phyloP scores from a whole-genome alignment of 169 alveolate genomes.

The Sarcocystis neurona region DNA sequence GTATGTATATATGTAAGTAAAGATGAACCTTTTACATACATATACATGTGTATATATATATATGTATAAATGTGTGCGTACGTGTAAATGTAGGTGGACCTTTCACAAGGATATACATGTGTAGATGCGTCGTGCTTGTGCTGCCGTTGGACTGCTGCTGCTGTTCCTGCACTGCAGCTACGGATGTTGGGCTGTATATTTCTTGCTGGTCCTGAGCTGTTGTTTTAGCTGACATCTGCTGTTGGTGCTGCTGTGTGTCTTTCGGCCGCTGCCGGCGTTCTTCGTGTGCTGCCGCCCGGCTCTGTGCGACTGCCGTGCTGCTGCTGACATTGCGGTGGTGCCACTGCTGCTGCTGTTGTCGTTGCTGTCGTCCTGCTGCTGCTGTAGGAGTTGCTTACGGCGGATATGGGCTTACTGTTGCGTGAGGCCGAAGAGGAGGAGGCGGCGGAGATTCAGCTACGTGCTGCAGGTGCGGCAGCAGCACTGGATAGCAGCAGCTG shows the following conservation, averaged over 20 bases:
- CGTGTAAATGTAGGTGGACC: too few species aligned
- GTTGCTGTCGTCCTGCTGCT: not conserved
- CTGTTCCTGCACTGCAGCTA: too few species aligned
- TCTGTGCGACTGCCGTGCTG: not conserved
- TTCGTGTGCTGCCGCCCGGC: not conserved
- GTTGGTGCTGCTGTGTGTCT: not conserved
- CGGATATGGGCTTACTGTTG: conserved; percentile 21
- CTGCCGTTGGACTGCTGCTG: too few species aligned
- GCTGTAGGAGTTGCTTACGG: conserved; percentile 11
- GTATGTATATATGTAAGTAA: too few species aligned
- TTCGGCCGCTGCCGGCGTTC: not conserved
- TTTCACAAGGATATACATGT: too few species aligned
- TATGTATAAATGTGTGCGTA: too few species aligned
- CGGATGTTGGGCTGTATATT: too few species aligned
- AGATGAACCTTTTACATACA: too few species aligned
- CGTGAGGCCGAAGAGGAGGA: conserved; percentile 48
- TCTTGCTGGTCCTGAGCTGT: too few species aligned
- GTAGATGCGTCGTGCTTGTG: too few species aligned
- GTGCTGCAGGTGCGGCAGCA: conserved; percentile 11
- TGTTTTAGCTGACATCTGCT: too few species aligned
- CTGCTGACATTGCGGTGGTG: not conserved
- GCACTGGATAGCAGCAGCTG: conserved; percentile 24
- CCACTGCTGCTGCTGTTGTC: not conserved
- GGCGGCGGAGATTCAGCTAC: conserved; percentile 29
- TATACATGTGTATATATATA: too few species aligned